phyloP scores from a whole-genome alignment of 2,329 filamentous ascomycete species.

The Cladosporium halotolerans region DNA sequence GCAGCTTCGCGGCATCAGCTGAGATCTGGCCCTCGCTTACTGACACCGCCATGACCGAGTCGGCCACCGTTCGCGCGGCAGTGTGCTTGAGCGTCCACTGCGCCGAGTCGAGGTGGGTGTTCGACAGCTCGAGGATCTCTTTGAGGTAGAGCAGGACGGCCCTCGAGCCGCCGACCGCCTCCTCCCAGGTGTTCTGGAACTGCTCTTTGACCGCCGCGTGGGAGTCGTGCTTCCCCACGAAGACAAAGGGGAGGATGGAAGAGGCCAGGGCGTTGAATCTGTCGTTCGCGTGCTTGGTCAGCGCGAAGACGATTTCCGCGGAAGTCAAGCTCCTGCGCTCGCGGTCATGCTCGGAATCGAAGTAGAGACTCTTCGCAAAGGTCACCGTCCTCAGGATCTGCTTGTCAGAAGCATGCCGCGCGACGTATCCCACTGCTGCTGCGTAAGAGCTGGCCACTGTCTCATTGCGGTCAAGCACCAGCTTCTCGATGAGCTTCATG shows the following conservation, averaged over 20 bases:
- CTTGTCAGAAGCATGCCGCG: constrained; percentile 57
- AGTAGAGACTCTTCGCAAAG: constrained; percentile 65
- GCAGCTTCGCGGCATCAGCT: constrained; percentile 22
- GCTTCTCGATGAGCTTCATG: constrained; percentile 69
- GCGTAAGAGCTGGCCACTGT: constrained; percentile 89
- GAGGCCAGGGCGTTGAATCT: constrained; percentile 73
- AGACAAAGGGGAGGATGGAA: constrained; percentile 76
- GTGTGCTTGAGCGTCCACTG: constrained; percentile 91
- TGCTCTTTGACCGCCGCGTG: constrained; percentile 71
- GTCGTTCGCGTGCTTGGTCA: constrained; percentile 83
- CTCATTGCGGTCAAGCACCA: constrained; percentile 85
- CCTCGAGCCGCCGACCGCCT: constrained; percentile 79
- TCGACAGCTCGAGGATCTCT: constrained; percentile 69
- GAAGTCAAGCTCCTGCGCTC: constrained; percentile 57
- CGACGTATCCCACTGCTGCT: constrained; percentile 75
- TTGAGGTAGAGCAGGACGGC: constrained; percentile 75
- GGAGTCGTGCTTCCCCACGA: constrained; percentile 78
- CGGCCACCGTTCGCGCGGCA: constrained; percentile 72
- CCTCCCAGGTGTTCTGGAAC: constrained; percentile 82
- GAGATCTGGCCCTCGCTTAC: constrained; percentile 51
- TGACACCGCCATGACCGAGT: constrained; percentile 59
- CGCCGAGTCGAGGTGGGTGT: constrained; percentile 65
- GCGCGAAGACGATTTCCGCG: constrained; percentile 73
- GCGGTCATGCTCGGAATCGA: constrained; percentile 70
- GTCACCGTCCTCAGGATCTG: constrained; percentile 49